These are phyloP conservation scores for Populus hybrid DNA, from an alignment of 441 rosid genomes.

Conservation along the genomic window DNA sequence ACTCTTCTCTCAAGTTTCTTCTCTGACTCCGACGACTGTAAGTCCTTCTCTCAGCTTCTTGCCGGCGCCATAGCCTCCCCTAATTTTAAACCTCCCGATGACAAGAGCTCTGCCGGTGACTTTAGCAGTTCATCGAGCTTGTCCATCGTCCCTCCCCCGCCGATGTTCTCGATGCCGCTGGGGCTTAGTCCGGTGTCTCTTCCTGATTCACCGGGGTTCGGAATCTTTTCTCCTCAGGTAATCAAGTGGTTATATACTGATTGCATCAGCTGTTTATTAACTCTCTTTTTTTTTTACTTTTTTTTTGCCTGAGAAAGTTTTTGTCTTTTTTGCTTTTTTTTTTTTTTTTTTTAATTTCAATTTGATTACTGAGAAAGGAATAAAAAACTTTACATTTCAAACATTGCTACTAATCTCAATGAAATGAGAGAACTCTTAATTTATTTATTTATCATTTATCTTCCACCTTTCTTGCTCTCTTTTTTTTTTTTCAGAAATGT, in stretches of 20 bases:
- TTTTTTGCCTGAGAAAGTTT: background rate
- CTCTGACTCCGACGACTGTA: slow-evolving; percentile 68
- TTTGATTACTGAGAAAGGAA: background rate
- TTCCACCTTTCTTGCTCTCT: no score
- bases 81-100: slow-evolving; percentile 15
- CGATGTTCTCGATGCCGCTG: slow-evolving; percentile 51
- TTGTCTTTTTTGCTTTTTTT: background rate
- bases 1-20: slow-evolving; percentile 74
- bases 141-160: slow-evolving; percentile 43
- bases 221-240: slow-evolving; percentile 66
- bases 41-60: slow-evolving; percentile 85
- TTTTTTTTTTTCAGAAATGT: no score
- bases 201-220: slow-evolving; percentile 71
- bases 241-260: background rate
- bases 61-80: slow-evolving; percentile 81
- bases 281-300: background rate
- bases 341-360: background rate
- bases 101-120: slow-evolving; percentile 14
- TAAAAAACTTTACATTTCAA: no score
- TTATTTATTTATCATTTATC: no score
- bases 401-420: background rate
- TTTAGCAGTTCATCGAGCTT: slow-evolving; percentile 43
- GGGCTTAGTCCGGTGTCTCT: slow-evolving; percentile 53
- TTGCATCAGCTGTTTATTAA: background rate
- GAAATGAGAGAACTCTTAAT: no score